These are phyloP conservation scores for Canavalia ensiformis DNA, from an alignment of 306 rosid species.

Conservation along the genomic window DNA sequence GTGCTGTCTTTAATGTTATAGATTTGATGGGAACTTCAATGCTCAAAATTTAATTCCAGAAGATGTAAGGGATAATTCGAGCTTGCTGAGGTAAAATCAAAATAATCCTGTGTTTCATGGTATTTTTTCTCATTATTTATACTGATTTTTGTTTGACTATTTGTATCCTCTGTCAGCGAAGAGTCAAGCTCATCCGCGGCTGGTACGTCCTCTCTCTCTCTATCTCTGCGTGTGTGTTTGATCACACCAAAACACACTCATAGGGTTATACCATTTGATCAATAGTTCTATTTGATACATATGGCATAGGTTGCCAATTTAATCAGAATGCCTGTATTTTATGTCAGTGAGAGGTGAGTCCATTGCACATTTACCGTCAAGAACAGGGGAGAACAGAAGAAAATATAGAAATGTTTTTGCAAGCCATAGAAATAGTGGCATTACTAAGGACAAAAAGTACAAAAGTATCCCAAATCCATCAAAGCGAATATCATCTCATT, in stretches of 20 bases:
- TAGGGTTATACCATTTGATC: conserved; percentile 10
- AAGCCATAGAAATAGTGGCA: conserved; percentile 51
- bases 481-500: conserved; percentile 54
- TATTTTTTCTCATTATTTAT: conserved; percentile 28
- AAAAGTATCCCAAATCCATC: conserved; percentile 54
- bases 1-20: conserved; percentile 51
- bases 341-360: conserved; percentile 70
- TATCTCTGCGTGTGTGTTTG: background rate
- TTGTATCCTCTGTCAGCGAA: conserved; percentile 66
- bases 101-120: conserved; percentile 35
- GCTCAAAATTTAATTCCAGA: conserved; percentile 60
- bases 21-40: conserved; percentile 56
- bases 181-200: conserved; percentile 89
- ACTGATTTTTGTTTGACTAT: conserved; percentile 45
- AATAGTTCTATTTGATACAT: conserved; percentile 11
- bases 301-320: conserved; percentile 10
- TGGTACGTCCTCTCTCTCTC: conserved; percentile 53
- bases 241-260: background rate
- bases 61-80: conserved; percentile 71
- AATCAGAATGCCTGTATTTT: conserved; percentile 43
- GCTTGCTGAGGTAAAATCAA: conserved; percentile 71
- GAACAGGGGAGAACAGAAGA: conserved; percentile 57
- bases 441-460: conserved; percentile 48
- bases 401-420: conserved; percentile 55
- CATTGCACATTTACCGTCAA: conserved; percentile 53